Evolutionary conservation across 129 eudicot genomes (phyloP), one percentile per base, ranked within the genome.

Genomic region (Logfia minima): DNA sequence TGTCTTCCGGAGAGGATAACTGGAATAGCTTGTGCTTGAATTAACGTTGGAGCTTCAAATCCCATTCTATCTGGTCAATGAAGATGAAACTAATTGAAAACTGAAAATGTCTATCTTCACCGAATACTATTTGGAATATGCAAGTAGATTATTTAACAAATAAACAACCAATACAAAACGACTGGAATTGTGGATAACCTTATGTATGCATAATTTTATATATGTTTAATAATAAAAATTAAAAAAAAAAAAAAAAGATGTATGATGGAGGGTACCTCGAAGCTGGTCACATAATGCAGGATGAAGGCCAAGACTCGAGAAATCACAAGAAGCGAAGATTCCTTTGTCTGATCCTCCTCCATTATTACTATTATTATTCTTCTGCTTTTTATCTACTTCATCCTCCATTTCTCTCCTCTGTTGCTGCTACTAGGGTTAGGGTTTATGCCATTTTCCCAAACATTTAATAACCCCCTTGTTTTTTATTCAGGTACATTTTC

Each of bases 1-100:
- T 94, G 99, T 75, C 81, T 79, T 29, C 97, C 96, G 22, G 97
- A 89, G 65, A 94, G 87, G 32, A 91, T 86, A 23, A 91, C 88
- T 1, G 99, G 99, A 78, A 94, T 88, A 18, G 99, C 96, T 72
- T 94, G 86, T 8, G 99, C 96, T 79, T 94, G 99, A 28, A 94
- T 85, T 74, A 75, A 84, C 5, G 99, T 94, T 1, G 99, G 99
- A 69, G 74, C 84, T 81, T 86, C 86, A 60, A 81, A 94, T 7
- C 96, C 96, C 85, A 94, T 81, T 79, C 97, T 89, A 55, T 89
- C 99, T 94, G 82, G 37, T 26, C 53, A 83, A 9, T 11, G 63
- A 41, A 26, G 21, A 28, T 24, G 18, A 48, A 6, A 81, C 10
- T 62, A 8, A 19, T 60, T 23, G 22, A 2, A 17, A 5, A 17